These are phyloP conservation scores for Panus rudis DNA, from an alignment of 768 basidiomycete species.

Conservation along the genomic window DNA sequence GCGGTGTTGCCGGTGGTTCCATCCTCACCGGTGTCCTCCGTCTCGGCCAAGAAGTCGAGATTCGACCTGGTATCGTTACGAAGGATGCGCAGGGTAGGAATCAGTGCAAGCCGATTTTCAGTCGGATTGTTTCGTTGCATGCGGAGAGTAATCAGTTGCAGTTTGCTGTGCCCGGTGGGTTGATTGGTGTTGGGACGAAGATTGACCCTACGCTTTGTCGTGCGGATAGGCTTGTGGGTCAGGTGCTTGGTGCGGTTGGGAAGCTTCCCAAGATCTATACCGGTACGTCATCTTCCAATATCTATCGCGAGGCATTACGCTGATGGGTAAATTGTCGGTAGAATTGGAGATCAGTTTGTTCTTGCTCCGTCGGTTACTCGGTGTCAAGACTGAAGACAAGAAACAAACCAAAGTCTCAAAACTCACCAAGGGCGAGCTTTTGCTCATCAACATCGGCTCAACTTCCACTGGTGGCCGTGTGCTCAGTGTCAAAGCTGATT, in stretches of 20 bases:
- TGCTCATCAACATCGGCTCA: slow-evolving; percentile 97
- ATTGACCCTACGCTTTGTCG: slow-evolving; percentile 96
- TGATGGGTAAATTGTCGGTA: slow-evolving; percentile 19
- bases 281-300: slow-evolving; percentile 38
- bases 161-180: slow-evolving; percentile 94
- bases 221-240: slow-evolving; percentile 94
- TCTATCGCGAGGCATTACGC: not conserved
- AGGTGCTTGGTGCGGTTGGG: slow-evolving; percentile 92
- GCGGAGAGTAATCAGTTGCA: slow-evolving; percentile 93
- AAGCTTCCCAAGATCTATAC: slow-evolving; percentile 92
- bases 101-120: slow-evolving; percentile 90
- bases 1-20: slow-evolving; percentile 96
- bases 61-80: slow-evolving; percentile 93
- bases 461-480: slow-evolving; percentile 97
- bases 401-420: slow-evolving; percentile 96
- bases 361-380: slow-evolving; percentile 91
- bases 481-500: slow-evolving; percentile 86
- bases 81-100: slow-evolving; percentile 88
- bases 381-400: slow-evolving; percentile 98
- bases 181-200: slow-evolving; percentile 97
- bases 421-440: slow-evolving; percentile 82
- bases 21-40: slow-evolving; percentile 89
- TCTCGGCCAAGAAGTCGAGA: slow-evolving; percentile 92
- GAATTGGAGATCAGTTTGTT: slow-evolving; percentile 92
- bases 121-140: slow-evolving; percentile 81